phyloP scores from a whole-genome alignment of 495 filamentous ascomycete genomes.

The Neurospora sp. region DNA sequence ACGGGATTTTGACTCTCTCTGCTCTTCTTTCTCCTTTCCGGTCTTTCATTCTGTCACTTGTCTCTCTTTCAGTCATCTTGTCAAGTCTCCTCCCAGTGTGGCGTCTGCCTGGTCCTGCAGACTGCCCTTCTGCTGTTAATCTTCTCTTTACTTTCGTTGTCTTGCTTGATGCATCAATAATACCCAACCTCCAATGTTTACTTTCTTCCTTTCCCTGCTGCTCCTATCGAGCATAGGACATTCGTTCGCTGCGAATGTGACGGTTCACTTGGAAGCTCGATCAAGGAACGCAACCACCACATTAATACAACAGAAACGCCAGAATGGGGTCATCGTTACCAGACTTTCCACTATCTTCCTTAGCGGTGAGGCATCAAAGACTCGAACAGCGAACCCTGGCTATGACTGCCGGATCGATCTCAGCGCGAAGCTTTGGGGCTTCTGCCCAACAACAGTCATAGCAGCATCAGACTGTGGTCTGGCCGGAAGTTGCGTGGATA shows the following conservation, averaged over 20 bases:
- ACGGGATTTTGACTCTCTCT: not conserved
- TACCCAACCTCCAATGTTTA: not conserved
- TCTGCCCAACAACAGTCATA: constrained; percentile 9
- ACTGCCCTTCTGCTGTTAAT: not conserved
- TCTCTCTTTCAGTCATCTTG: not conserved
- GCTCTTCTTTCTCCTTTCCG: not conserved
- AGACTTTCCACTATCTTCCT: constrained; percentile 4
- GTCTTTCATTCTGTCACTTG: not conserved
- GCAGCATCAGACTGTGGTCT: constrained; percentile 11
- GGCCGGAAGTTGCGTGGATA: constrained; percentile 14
- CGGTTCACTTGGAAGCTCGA: not conserved
- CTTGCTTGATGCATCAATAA: not conserved
- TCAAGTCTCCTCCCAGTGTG: not conserved
- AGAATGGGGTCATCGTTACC: constrained; percentile 1
- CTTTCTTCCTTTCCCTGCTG: not conserved
- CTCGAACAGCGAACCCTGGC: constrained; percentile 8
- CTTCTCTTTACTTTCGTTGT: not conserved
- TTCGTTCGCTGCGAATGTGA: not conserved
- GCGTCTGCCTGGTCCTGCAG: not conserved
- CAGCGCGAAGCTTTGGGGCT: constrained; percentile 8
- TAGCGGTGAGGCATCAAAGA: constrained; percentile 1
- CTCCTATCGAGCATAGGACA: not conserved
- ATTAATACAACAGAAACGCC: not conserved
- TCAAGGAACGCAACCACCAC: not conserved
- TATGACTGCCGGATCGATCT: constrained; percentile 14